Evolutionary conservation across 805 yeast genomes (phyloP), one percentile per base, ranked within the genome.

Genomic region (Candida mattraensis): DNA sequence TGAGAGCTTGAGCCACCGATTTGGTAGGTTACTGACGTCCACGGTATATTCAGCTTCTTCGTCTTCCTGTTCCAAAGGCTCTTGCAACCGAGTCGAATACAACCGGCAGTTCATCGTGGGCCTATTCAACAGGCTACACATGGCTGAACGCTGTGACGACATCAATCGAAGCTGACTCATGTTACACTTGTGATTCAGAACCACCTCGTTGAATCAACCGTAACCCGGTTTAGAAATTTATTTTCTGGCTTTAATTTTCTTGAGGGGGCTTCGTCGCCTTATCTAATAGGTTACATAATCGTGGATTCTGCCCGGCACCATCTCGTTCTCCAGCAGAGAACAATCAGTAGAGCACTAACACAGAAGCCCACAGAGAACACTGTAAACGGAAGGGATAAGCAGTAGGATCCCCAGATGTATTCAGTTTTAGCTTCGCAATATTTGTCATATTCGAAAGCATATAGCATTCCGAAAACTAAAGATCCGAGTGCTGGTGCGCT

Each of bases 401-500:
- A 50, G 38, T 38, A 37, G 8, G 27, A 5, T 9, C 34, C 13
- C 26, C 26, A 24, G 14, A 24, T 11, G n/a, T 26, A 11, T 16
- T 30, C 29, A 3, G 35, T 24, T 7, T 17, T 14, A 5, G 40
- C 38, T 11, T 45, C 35, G 35, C 72, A 61, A 34, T 54, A 50
- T 5, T 35, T 32, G 47, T 86, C 93, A 48, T 74, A 79, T 14
- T 76, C 59, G 18, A 62, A 53, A 0, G 94, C 96, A 56, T 82
- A 87, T 9, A 80, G 45, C 35, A 85, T 52, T 9, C 93, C 88
- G 50, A 74, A 85, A 4, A 74, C 48, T 7, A 83, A 68, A 2
- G 93, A 70, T 2, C 95, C 95, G 4, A 85, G 46, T 0, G 96
- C 95, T 1, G 96, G 96, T 0, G 94, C 94, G 27, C 86, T 69